Base-by-base conservation (phyloP, 73 alveolate genomes). In the Blepharisma japonicum region DNA sequence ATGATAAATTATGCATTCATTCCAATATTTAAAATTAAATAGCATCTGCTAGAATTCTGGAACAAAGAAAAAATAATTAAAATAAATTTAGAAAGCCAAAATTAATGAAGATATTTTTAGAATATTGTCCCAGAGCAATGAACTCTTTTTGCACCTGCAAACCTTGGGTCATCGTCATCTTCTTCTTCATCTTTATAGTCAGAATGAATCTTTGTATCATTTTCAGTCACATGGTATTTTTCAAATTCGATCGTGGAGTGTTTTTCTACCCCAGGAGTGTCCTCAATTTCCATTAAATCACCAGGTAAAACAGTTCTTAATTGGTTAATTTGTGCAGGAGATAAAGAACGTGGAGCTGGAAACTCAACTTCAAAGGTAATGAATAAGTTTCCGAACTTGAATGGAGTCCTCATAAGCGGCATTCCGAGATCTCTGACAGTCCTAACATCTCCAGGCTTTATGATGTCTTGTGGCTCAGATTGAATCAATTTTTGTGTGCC, bases 381-480 rank as follows among this genome's bases (percentile, higher is more conserved):
- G 70, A 82, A 85, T 25, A 91, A 71, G 83, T 89, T 85, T 8
- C 97, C 97, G 53, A 14, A 66, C 68, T 81, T 71, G 76, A 81
- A 77, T 49, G 91, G 80, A 42, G 82, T 55, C 74, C 88, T 91
- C 71, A 83, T 86, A 83, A 89, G 82, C 0, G 97, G 97, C 95
- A 91, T 88, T 27, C 97, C 97, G 11, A 78, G 82, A 45, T 80
- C 89, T 27, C 71, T 80, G 7, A 89, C 89, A 6, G 97, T 91
- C 51, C 83, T 81, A 46, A 91, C 61, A 70, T 70, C 80, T 21
- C 95, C 95, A 7, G 99, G 98, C 79, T 94, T 90, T 53, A 96
- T 89, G 38, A 95, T 92, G 76, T 96, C 97, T 51, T 98, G 98
- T 6, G 94, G 88, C n/a, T 80, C 86, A 39, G 97, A 83, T 56